A percentile compares a stretch with the other conserved stretches of the same genome.
Evolutionary conservation across 2,329 filamentous ascomycete species (phyloP).

Genomic region (Emergomyces africanus): DNA sequence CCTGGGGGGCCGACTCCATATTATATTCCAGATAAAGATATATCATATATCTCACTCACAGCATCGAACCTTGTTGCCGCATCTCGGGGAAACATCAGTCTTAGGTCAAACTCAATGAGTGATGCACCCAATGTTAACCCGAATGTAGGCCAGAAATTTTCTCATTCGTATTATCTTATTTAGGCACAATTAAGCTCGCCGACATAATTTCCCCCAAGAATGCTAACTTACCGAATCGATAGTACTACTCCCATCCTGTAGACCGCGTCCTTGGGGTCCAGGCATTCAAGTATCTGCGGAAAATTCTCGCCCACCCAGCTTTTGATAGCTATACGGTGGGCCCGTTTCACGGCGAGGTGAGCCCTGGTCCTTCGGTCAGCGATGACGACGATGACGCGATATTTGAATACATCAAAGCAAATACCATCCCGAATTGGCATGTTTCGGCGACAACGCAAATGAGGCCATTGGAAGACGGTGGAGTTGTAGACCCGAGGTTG

Average conservation of each 20-base stretch:
- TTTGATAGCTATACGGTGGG: conserved; percentile 11
- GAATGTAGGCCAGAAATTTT: conserved; percentile 3
- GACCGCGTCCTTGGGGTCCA: conserved; percentile 13
- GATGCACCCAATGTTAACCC: conserved; percentile 11
- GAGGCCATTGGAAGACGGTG: conserved; percentile 9
- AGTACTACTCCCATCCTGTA: conserved; percentile 10
- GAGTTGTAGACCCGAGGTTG: conserved; percentile 10
- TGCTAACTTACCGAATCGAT: neutral
- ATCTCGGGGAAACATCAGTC: conserved; percentile 11
- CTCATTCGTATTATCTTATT: neutral
- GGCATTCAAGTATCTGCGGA: conserved; percentile 15
- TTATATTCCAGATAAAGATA: conserved; percentile 12
- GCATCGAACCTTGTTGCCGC: conserved; percentile 16
- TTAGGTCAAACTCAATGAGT: conserved; percentile 6
- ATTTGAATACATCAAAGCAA: conserved; percentile 13
- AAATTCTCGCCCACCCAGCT: conserved; percentile 12
- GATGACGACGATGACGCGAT: conserved; percentile 15
- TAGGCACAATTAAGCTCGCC: neutral
- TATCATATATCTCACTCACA: conserved; percentile 23
- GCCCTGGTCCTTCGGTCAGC: conserved; percentile 12
- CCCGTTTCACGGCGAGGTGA: conserved; percentile 12
- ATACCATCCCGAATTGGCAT: conserved; percentile 9
- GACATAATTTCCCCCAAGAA: neutral
- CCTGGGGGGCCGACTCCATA: conserved; percentile 14
- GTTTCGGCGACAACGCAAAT: conserved; percentile 6